Evolutionary conservation across 192 early-diverging fungal species (phyloP).

Genomic region (Obelidium mucronatum): DNA sequence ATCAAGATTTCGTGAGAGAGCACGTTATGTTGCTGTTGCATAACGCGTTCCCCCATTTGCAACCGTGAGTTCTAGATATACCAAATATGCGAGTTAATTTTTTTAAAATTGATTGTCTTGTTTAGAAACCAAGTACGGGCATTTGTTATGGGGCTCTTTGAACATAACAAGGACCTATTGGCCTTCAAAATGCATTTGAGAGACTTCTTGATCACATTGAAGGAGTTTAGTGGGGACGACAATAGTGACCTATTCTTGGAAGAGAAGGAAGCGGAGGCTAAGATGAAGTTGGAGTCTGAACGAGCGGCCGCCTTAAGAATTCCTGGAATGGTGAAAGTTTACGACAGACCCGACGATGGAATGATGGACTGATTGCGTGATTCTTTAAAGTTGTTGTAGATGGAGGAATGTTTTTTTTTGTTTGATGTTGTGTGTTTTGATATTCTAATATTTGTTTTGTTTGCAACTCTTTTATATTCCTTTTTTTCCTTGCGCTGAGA

Average conservation of each 20-base stretch:
- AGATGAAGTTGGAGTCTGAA: slow-evolving; percentile 79
- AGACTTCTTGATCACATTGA: slow-evolving; percentile 83
- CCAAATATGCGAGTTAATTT: too few relatives aligned
- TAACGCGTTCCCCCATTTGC: slow-evolving; percentile 92
- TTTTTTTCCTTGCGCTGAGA: too few relatives aligned
- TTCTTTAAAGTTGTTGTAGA: background rate
- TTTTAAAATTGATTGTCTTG: background rate
- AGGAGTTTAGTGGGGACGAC: slow-evolving; percentile 92
- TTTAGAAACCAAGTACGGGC: slow-evolving; percentile 79
- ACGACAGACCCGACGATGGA: slow-evolving; percentile 54
- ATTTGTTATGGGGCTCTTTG: slow-evolving; percentile 89
- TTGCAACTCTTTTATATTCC: too few relatives aligned
- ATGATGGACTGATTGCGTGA: slow-evolving; percentile 49
- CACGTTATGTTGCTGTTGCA: slow-evolving; percentile 85
- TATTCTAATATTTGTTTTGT: background rate
- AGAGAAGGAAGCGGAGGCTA: slow-evolving; percentile 87
- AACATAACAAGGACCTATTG: slow-evolving; percentile 79
- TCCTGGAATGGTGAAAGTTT: slow-evolving; percentile 97
- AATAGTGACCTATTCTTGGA: slow-evolving; percentile 82
- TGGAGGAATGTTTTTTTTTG: background rate
- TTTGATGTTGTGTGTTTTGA: background rate
- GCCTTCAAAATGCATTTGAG: slow-evolving; percentile 92
- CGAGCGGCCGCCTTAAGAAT: slow-evolving; percentile 83
- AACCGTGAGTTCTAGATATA: slow-evolving; percentile 69
- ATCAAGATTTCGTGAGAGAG: slow-evolving; percentile 80